A percentile compares a stretch with the other conserved stretches of the same genome.
Conservation (phyloP, 73 alveolate species). For the Tetrahymena elliotti region DNA sequence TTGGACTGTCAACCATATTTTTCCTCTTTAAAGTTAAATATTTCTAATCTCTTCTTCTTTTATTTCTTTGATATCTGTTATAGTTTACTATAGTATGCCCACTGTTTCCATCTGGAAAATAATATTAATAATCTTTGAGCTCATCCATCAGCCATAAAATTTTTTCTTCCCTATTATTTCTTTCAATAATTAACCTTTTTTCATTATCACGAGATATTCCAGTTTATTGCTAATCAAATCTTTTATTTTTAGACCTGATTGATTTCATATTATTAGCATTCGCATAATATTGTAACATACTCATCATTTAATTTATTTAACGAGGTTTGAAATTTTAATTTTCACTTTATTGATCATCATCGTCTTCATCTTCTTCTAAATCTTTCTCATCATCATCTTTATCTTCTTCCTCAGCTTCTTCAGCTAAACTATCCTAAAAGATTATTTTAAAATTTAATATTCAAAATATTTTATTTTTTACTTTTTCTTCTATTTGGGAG, state of each 20-base stretch:
- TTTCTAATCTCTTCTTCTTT: neutral
- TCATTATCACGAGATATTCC: neutral
- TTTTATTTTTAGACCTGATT: neutral
- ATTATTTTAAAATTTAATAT: too few relatives aligned
- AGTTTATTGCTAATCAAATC: neutral
- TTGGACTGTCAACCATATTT: neutral
- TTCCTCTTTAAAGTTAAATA: neutral
- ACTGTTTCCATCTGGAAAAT: neutral
- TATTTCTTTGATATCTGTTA: neutral
- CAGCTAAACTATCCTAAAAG: neutral
- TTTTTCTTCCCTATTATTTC: neutral
- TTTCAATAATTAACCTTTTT: neutral
- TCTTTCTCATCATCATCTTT: neutral
- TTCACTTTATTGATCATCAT: neutral
- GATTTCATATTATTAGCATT: neutral
- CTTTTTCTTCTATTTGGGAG: neutral
- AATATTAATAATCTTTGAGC: neutral
- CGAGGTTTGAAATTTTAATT: neutral
- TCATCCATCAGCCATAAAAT: neutral
- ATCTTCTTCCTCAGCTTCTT: neutral
- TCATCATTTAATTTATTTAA: neutral
- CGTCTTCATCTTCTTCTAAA: neutral
- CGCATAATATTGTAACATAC: neutral
- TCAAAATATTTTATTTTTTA: neutral
- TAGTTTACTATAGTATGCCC: neutral